These are phyloP conservation scores for Aspergillus oerlinghausenensis DNA, from an alignment of 2,329 filamentous ascomycete genomes.

Conservation along the genomic window DNA sequence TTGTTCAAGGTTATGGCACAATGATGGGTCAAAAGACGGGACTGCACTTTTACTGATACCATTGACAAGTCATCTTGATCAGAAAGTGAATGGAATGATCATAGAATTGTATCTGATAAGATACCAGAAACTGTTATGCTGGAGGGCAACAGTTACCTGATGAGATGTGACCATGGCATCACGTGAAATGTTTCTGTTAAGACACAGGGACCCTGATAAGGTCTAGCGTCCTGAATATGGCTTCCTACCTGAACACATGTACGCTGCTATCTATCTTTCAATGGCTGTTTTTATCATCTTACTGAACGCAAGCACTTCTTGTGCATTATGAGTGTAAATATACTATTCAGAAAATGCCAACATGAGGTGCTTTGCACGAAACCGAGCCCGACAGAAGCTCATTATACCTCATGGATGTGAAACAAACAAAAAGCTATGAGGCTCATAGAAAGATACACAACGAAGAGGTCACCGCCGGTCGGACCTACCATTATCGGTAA, in stretches of 20 bases:
- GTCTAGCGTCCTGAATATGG: not conserved
- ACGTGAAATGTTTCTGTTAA: not conserved
- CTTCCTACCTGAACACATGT: not conserved
- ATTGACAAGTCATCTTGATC: not conserved
- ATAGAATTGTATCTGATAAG: not conserved
- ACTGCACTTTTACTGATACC: not conserved
- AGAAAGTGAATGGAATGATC: not conserved
- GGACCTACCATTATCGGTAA: slow-evolving; percentile 27
- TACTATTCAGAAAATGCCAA: not conserved
- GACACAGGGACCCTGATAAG: not conserved
- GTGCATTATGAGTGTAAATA: not conserved
- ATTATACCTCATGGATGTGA: not conserved
- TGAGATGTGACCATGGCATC: not conserved
- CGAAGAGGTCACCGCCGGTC: not conserved
- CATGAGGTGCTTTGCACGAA: not conserved
- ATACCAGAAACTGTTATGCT: not conserved
- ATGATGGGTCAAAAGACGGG: not conserved
- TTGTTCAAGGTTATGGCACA: not conserved
- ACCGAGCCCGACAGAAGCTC: not conserved
- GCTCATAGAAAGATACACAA: not conserved
- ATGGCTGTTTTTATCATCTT: not conserved
- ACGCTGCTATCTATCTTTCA: not conserved
- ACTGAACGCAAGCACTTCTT: not conserved
- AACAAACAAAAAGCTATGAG: not conserved
- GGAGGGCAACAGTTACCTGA: not conserved